Base-by-base conservation (phyloP, 78 protist genomes). In the Pelomyxa schiedti region DNA sequence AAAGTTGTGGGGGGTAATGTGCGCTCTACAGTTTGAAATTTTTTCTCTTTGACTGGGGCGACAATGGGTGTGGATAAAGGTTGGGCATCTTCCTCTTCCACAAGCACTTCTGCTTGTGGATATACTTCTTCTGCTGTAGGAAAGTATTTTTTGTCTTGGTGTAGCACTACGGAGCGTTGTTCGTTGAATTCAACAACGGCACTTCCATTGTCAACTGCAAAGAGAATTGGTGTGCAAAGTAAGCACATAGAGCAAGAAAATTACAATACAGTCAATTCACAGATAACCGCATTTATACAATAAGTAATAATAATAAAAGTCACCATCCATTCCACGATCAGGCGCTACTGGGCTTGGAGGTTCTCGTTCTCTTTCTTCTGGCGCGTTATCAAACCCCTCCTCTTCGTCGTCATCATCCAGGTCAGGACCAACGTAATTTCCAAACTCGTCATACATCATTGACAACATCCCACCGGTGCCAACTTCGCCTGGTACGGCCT, bases 11-110 rank as follows among this genome's bases (percentile, higher is more conserved):
- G 16, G 0, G 89, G 84, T 7, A 79, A 75, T 24, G 68, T 81
- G 26, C 75, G 29, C 30, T 85, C 84, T 0, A 53, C 8, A 29
- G 76, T 39, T 8, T 42, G 32, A 39, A 85, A 75, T n/a, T 64
- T 26, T 39, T 88, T 84, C 7, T 9, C 37, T 22, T n/a, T 3
- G 37, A 80, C 8, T 8, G 99, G 98, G 38, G 81, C 91, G 4
- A 98, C 83, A 32, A 98, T 97, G n/a, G 99, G 99, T 79, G 86
- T 75, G 0, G 84, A 69, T 39, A 97, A 66, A 7, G 93, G 86
- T 75, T 94, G 97, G 8, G 97, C 86, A 79, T 98, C 99, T 81
- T 98, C 99, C 24, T 95, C 99, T 71, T 95, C 95, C 3, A 97
- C 97, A 63, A 94, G 63, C 26, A 88, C 83, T 75, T 97, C 99